A percentile compares a stretch with the other conserved stretches of the same genome.
These are phyloP conservation scores for Xylaria nigripes DNA, from an alignment of 495 filamentous ascomycete genomes.

Conservation along the genomic window DNA sequence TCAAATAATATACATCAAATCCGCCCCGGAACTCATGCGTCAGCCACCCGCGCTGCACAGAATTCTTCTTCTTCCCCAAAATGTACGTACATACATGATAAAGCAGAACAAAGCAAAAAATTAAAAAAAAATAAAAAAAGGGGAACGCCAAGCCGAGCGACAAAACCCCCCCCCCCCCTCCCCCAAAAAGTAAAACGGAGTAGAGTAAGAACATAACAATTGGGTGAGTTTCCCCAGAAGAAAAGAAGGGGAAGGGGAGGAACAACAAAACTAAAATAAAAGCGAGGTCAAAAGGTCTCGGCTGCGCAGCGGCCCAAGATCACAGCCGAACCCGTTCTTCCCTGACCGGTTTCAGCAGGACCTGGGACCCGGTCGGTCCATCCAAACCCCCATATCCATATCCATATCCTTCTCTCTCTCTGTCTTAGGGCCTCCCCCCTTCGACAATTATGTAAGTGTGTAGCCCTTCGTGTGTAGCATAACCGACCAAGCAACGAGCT, in stretches of 20 bases:
- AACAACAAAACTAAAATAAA: background rate
- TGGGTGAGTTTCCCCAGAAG: too few relatives aligned
- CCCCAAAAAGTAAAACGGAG: too few relatives aligned
- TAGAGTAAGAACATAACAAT: too few relatives aligned
- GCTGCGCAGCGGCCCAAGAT: constrained; percentile 1
- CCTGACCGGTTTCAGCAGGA: constrained; percentile 11
- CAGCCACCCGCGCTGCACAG: too few relatives aligned
- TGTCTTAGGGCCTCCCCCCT: background rate
- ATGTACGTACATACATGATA: background rate
- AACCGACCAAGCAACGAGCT: constrained; percentile 13
- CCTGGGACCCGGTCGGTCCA: background rate
- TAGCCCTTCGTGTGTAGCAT: constrained; percentile 13
- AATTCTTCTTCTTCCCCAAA: background rate
- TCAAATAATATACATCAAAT: too few relatives aligned
- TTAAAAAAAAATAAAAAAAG: too few relatives aligned
- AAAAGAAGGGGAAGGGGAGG: background rate
- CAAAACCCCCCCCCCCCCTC: too few relatives aligned
- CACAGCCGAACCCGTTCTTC: constrained; percentile 7
- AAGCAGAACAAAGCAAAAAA: too few relatives aligned
- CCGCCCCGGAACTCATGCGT: too few relatives aligned
- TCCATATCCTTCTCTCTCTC: background rate
- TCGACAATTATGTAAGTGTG: background rate
- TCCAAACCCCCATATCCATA: background rate
- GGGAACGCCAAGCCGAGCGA: too few relatives aligned
- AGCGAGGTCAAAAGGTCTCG: constrained; percentile 7